Evolutionary conservation across 2,329 filamentous ascomycete species (phyloP).

Genomic region (Geosmithia putterillii): DNA sequence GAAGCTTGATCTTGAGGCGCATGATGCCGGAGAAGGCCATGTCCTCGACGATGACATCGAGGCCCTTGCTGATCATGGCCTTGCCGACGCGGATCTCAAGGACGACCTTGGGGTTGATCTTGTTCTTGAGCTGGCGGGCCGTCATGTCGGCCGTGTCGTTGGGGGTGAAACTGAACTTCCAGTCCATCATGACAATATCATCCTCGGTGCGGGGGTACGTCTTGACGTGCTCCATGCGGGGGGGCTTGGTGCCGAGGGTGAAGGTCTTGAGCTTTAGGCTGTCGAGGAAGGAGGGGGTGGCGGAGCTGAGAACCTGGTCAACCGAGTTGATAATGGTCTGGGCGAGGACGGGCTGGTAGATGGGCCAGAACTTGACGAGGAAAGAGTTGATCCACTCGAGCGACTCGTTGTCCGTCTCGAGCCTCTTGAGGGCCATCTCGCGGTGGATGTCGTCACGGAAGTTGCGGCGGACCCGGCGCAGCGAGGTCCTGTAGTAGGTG

Average conservation of each 20-base stretch:
- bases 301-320: conserved; percentile 87
- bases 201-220: conserved; percentile 94
- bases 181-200: conserved; percentile 96
- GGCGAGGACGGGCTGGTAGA: conserved; percentile 88
- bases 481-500: conserved; percentile 93
- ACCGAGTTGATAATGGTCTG: conserved; percentile 88
- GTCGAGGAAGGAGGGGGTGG: conserved; percentile 85
- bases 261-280: conserved; percentile 90
- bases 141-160: conserved; percentile 92
- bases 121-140: conserved; percentile 77
- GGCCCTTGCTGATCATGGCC: conserved; percentile 89
- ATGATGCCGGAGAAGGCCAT: conserved; percentile 94
- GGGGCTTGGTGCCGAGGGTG: conserved; percentile 86
- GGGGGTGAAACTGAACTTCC: conserved; percentile 98
- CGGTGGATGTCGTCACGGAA: conserved; percentile 89
- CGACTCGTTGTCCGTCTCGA: conserved; percentile 85
- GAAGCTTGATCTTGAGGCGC: conserved; percentile 95
- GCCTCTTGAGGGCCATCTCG: conserved; percentile 72
- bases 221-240: conserved; percentile 93
- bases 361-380: conserved; percentile 97
- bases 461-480: conserved; percentile 86
- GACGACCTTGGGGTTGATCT: conserved; percentile 93
- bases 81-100: conserved; percentile 92
- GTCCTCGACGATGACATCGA: conserved; percentile 96
- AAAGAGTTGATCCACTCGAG: conserved; percentile 99